phyloP scores from a whole-genome alignment of 2,329 filamentous ascomycete genomes.

The Dactylellina sp. region DNA sequence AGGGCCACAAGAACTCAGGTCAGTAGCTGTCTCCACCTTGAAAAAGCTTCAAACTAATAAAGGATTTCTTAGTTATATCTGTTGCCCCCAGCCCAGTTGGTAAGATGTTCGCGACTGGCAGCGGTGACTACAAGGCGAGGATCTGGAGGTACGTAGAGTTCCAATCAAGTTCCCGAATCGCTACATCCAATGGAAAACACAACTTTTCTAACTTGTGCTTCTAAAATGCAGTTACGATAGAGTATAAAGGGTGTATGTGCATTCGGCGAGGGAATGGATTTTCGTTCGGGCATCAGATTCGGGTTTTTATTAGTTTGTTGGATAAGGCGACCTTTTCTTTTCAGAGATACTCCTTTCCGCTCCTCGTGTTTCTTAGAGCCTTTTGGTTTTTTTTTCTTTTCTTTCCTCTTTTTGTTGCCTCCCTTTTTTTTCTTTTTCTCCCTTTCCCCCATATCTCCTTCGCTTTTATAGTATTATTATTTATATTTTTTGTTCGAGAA shows the following conservation, averaged over 20 bases:
- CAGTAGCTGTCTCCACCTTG: slow-evolving; percentile 62
- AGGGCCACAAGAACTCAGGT: slow-evolving; percentile 97
- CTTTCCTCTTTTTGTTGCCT: slow-evolving; percentile 6
- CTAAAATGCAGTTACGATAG: slow-evolving; percentile 38
- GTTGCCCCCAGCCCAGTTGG: slow-evolving; percentile 92
- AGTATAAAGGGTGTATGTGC: slow-evolving; percentile 22
- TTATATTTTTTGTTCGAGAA: slow-evolving; percentile 24
- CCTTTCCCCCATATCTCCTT: slow-evolving; percentile 12
- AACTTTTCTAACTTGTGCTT: slow-evolving; percentile 14
- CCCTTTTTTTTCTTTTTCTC: not conserved
- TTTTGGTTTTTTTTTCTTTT: slow-evolving; percentile 16
- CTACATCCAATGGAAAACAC: not conserved
- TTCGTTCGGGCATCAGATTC: slow-evolving; percentile 18
- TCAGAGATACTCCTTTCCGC: slow-evolving; percentile 45
- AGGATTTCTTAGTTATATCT: slow-evolving; percentile 77
- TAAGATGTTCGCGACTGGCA: slow-evolving; percentile 92
- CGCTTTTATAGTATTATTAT: slow-evolving; percentile 35
- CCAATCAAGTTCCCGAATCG: not conserved
- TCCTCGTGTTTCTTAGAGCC: slow-evolving; percentile 41
- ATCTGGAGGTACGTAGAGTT: slow-evolving; percentile 75
- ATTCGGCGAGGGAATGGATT: not conserved
- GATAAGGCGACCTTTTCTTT: slow-evolving; percentile 45
- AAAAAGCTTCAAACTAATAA: slow-evolving; percentile 22
- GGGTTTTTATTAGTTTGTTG: slow-evolving; percentile 45
- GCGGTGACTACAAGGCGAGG: slow-evolving; percentile 95